Percentiles rank a stretch among this genome's conserved stretches.
Conservation (phyloP, 2,329 filamentous ascomycete species). For the Diaporthe helianthi region DNA sequence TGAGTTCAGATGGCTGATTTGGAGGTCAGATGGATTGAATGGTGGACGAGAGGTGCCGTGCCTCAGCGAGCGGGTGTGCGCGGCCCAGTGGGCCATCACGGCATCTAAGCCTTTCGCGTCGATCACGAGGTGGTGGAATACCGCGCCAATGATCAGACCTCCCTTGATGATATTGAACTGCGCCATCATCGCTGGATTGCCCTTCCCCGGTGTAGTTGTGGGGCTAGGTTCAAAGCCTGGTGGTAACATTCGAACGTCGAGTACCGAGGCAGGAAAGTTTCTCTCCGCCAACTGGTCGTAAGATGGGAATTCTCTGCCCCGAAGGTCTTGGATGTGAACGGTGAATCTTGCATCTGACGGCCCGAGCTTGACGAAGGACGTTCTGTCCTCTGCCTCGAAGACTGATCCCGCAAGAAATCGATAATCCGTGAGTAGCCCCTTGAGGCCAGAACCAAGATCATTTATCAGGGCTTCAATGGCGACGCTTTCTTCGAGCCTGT, state of each 20-base stretch:
- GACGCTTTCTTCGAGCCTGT: not conserved
- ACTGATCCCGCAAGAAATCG: conserved; percentile 4
- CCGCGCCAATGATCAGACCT: conserved; percentile 6
- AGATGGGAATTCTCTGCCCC: not conserved
- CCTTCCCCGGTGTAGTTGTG: not conserved
- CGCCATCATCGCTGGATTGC: not conserved
- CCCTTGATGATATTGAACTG: conserved; percentile 11
- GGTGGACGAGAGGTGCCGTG: not conserved
- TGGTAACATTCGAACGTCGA: conserved; percentile 13
- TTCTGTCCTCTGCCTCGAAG: not conserved
- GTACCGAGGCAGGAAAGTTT: conserved; percentile 8
- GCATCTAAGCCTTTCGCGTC: conserved; percentile 8
- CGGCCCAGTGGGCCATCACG: conserved; percentile 12
- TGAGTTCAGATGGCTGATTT: not conserved
- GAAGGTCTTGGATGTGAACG: conserved; percentile 7
- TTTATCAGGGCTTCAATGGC: not conserved
- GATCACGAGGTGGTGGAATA: conserved; percentile 10
- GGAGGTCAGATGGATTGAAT: not conserved
- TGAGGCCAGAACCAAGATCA: conserved; percentile 2
- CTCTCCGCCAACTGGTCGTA: not conserved
- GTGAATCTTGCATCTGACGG: not conserved
- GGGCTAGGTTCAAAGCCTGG: not conserved
- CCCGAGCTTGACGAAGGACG: not conserved
- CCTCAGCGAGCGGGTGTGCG: conserved; percentile 10
- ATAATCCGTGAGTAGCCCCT: conserved; percentile 1